Evolutionary conservation across 495 filamentous ascomycete species (phyloP), one percentile per base, ranked within the genome.

Genomic region (Neurospora hispaniola): DNA sequence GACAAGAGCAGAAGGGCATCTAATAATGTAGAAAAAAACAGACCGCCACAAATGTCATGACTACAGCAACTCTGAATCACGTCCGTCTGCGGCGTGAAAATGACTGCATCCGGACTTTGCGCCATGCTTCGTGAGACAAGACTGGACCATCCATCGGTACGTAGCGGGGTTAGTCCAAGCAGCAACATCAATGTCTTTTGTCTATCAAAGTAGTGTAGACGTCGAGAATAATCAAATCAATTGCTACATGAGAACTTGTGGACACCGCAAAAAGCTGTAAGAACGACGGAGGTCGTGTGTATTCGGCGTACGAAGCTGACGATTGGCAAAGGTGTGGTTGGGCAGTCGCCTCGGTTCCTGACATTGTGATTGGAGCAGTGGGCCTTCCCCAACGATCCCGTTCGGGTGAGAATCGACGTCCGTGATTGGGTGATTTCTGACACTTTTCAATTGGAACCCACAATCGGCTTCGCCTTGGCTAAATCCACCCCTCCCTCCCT

Each of bases 301-400:
- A 59, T 72, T 48, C 76, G 75, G 70, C 75, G 23, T 62, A 66
- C 54, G 2, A 75, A 72, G 76, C 76, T 78, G 75, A 78, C 76
- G 76, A 74, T 75, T 70, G 44, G 31, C 38, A 54, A 44, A 35
- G 59, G n/a, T 71, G 54, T 40, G 44, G 71, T 59, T 75, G 43
- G 74, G 70, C 69, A 68, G 14, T 35, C 35, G 42, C 14, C 23
- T 31, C 72, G 70, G 73, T 66, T 62, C 71, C 66, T 68, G 54
- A 2, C 54, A 66, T 69, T 71, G 59, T 69, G 66, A 73, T 73
- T 70, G 71, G 66, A 70, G 62, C 35, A 41, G 18, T 74, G 72
- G 76, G 71, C 71, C 59, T 76, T 75, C 75, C 76, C 77, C 77
- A 76, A 78, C 40, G 68, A 71, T 70, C 40, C 42, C 35, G 39